Evolutionary conservation across 2,329 filamentous ascomycete genomes (phyloP).

Genomic region (Colletotrichum costaricense): DNA sequence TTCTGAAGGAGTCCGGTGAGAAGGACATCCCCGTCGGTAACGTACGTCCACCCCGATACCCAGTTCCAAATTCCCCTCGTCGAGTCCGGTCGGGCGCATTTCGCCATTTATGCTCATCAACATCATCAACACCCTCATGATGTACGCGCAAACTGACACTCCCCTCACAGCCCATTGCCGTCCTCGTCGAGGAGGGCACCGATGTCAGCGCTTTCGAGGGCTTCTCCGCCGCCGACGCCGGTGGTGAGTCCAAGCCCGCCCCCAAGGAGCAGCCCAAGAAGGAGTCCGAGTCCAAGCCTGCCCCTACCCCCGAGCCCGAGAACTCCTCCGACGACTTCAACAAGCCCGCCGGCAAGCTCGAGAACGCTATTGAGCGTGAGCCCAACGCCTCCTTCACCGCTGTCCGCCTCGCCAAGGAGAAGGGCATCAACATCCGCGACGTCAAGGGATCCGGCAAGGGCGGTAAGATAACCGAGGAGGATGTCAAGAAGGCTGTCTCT

Average conservation of each 20-base stretch:
- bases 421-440: conserved; percentile 78
- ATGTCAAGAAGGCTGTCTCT: conserved; percentile 88
- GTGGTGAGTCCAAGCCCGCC: conserved; percentile 77
- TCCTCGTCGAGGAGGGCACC: conserved; percentile 91
- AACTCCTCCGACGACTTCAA: conserved; percentile 52
- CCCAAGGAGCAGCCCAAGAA: conserved; percentile 75
- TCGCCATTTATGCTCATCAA: neutral
- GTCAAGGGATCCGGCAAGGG: conserved; percentile 90
- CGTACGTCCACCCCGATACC: conserved; percentile 68
- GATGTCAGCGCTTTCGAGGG: conserved; percentile 90
- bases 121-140: conserved; percentile 20
- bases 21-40: conserved; percentile 96
- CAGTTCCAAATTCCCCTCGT: conserved; percentile 8
- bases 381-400: conserved; percentile 78
- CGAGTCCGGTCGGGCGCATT: conserved; percentile 8
- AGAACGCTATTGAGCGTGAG: conserved; percentile 87
- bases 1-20: conserved; percentile 90
- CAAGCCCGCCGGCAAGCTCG: conserved; percentile 82
- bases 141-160: conserved; percentile 20
- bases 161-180: conserved; percentile 83
- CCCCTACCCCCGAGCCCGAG: conserved; percentile 65
- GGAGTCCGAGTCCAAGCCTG: conserved; percentile 70
- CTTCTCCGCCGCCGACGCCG: conserved; percentile 90
- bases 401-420: conserved; percentile 86
- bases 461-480: conserved; percentile 90